Evolutionary conservation across 495 filamentous ascomycete species (phyloP), one percentile per base, ranked within the genome.

Genomic region (Margaritispora aquatica): DNA sequence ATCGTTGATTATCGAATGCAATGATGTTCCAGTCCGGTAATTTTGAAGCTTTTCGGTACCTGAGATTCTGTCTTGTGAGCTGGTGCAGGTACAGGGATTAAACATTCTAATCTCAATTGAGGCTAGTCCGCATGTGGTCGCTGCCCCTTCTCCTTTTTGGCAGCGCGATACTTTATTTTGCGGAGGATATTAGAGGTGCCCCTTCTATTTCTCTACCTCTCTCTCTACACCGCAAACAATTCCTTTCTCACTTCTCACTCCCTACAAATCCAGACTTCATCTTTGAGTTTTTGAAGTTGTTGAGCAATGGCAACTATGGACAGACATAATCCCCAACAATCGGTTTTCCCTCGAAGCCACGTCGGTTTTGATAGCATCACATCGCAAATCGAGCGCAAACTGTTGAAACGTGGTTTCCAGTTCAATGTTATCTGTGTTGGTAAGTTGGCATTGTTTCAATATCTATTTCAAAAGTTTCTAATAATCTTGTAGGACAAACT

Each of bases 401-500:
- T 99, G 66, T 77, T 99, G 74, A 99, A 99, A 84, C 92, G 94
- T 72, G 94, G 94, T 66, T 99, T 99, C 75, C 94, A 99, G 75
- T 99, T 99, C 84, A 99, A 99, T 74, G 87, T 99, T 67, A 99
- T 99, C 77, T 97, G 95, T 75, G 94, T 99, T 75, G 94, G 94
- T 98, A 80, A 71, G 93, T 86, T n/a, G 24, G 23, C 1, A 21
- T 38, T 54, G 34, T 0, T 31, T 27, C 55, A 17, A 23, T 46
- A 9, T 26, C 17, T 26, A 21, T 17, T 54, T 1, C 47, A 67
- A 61, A 71, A 78, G 66, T 78, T 69, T 63, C 11, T 63, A 26
- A 22, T 38, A 15, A 27, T 38, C 54, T 54, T 36, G 21, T 71
- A 98, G 94, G 94, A 66, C 94, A 99, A 80, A 99, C 94, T 65